Evolutionary conservation across 2,329 filamentous ascomycete genomes (phyloP), one percentile per base, ranked within the genome.

Genomic region (Ophiostoma sp.): DNA sequence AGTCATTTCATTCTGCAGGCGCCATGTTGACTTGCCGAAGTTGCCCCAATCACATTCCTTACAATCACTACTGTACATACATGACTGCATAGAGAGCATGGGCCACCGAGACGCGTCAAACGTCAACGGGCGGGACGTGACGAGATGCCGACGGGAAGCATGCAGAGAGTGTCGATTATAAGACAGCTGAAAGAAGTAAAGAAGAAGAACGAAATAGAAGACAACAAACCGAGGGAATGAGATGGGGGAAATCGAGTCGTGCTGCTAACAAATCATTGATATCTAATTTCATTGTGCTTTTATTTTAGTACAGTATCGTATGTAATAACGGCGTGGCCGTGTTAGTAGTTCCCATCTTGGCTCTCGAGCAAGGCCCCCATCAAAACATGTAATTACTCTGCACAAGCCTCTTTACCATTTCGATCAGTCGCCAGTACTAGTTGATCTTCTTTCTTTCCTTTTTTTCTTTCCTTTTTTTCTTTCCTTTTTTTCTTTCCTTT

Each of bases 291-390:
- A 23, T 60, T 1, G 23, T 20, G 54, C 44, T 17, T 13, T n/a
- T n/a, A n/a, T 17, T 13, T 31, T 31, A 31, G 27, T 31, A 31
- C 27, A 31, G 27, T 31, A 31, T 31, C 1, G 27, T 31, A 31
- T 31, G 27, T 57, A 27, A 57, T 57, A 57, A 57, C 52, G 52
- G 52, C 52, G n/a, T 27, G n/a, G 52, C 52, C 52, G 52, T 57
- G 52, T 57, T 57, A 23, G 52, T 13, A 57, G 23, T 27, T 23
- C 52, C 23, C 52, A 27, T 27, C 23, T 57, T 57, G 52, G 52
- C 17, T 27, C 44, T 48, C 44, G 44, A 17, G 2, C 44, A 48
- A 48, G 44, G 44, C 17, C 17, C 41, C 15, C 15, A 48, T 20
- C 5, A 48, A 20, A 4, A 3, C 17, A 3, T n/a, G 44, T 52